phyloP scores from a whole-genome alignment of 331 rosid genomes.

The Malus hybrid region DNA sequence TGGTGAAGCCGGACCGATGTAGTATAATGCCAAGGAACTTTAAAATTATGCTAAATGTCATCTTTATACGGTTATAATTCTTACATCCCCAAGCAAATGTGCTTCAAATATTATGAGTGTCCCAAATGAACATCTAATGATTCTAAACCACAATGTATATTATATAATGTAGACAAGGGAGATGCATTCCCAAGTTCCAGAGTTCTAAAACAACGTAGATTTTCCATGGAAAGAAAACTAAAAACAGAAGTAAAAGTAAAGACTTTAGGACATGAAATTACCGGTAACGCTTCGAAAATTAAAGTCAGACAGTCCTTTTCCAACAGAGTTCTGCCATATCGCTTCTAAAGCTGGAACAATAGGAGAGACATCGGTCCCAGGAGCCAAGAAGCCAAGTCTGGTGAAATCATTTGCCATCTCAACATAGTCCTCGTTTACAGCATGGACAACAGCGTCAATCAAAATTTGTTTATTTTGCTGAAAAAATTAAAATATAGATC shows the following conservation, averaged over 20 bases:
- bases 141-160: background rate
- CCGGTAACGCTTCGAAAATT: slow-evolving; percentile 93
- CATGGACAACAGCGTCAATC: slow-evolving; percentile 97
- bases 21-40: background rate
- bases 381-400: slow-evolving; percentile 89
- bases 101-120: background rate
- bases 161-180: background rate
- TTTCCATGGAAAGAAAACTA: background rate
- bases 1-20: background rate
- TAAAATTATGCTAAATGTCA: background rate
- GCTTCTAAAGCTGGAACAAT: slow-evolving; percentile 95
- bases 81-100: background rate
- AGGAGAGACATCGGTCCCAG: slow-evolving; percentile 94
- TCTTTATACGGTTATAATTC: background rate
- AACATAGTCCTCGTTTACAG: slow-evolving; percentile 93
- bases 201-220: background rate
- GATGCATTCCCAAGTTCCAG: background rate
- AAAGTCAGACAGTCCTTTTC: slow-evolving; percentile 94
- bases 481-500: slow-evolving; percentile 23
- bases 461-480: slow-evolving; percentile 96
- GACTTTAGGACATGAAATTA: slow-evolving; percentile 17
- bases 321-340: slow-evolving; percentile 97
- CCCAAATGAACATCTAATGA: background rate
- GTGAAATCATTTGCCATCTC: slow-evolving; percentile 99
- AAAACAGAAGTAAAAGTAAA: background rate